A percentile compares a stretch with the other conserved stretches of the same genome.
These are phyloP conservation scores for Candida rishiriensis DNA, from an alignment of 805 yeast genomes.

Conservation along the genomic window DNA sequence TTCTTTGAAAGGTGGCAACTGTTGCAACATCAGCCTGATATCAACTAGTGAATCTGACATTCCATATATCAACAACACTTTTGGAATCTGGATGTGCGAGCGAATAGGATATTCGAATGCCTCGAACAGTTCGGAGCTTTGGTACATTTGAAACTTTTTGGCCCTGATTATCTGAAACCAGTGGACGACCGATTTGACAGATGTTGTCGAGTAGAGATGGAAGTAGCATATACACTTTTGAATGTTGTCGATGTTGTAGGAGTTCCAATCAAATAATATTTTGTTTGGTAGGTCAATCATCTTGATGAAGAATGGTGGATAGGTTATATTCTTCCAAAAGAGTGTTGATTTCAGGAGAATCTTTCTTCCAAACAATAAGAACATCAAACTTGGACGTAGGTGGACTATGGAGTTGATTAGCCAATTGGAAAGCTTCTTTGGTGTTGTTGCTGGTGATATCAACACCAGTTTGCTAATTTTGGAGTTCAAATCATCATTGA, in stretches of 20 bases:
- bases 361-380: slow-evolving; percentile 66
- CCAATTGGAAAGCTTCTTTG: slow-evolving; percentile 75
- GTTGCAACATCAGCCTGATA: slow-evolving; percentile 61
- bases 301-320: slow-evolving; percentile 69
- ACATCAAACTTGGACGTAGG: slow-evolving; percentile 72
- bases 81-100: slow-evolving; percentile 52
- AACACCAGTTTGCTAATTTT: slow-evolving; percentile 47
- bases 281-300: slow-evolving; percentile 68
- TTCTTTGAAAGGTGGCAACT: slow-evolving; percentile 32
- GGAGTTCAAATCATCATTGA: slow-evolving; percentile 62
- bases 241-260: slow-evolving; percentile 59
- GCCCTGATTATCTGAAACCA: slow-evolving; percentile 89
- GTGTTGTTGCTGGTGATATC: slow-evolving; percentile 91
- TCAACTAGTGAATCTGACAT: slow-evolving; percentile 80
- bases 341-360: slow-evolving; percentile 56
- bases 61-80: slow-evolving; percentile 79
- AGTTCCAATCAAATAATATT: slow-evolving; percentile 75
- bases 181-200: slow-evolving; percentile 90
- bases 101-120: slow-evolving; percentile 32
- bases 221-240: slow-evolving; percentile 81
- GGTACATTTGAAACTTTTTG: slow-evolving; percentile 83
- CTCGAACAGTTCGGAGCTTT: slow-evolving; percentile 63
- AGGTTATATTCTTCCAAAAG: slow-evolving; percentile 74
- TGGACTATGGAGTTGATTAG: slow-evolving; percentile 72
- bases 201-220: slow-evolving; percentile 86